These are phyloP conservation scores for Saccharomycopsis schoenii DNA, from an alignment of 805 yeast species.

Conservation along the genomic window DNA sequence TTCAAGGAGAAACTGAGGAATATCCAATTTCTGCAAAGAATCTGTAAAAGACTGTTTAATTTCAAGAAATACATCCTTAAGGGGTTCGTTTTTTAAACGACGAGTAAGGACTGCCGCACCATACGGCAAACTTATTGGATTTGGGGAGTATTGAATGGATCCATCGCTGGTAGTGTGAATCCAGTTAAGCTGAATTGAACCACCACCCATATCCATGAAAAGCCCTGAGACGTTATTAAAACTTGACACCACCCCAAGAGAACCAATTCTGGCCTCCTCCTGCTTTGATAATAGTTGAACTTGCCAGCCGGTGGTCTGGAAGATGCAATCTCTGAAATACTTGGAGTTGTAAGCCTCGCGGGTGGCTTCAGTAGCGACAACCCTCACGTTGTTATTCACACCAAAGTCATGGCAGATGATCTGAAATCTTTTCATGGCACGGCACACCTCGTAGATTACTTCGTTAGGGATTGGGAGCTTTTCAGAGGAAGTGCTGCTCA, in stretches of 20 bases:
- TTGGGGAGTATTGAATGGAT: slow-evolving; percentile 40
- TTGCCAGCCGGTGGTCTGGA: slow-evolving; percentile 54
- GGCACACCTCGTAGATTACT: slow-evolving; percentile 47
- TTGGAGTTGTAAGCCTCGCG: slow-evolving; percentile 57
- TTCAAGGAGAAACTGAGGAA: slow-evolving; percentile 41
- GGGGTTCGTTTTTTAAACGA: slow-evolving; percentile 42
- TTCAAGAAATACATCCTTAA: slow-evolving; percentile 40
- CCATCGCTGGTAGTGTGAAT: slow-evolving; percentile 43
- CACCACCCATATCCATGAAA: slow-evolving; percentile 68
- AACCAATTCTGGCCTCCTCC: slow-evolving; percentile 59
- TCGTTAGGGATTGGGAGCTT: slow-evolving; percentile 48
- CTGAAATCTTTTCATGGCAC: slow-evolving; percentile 58
- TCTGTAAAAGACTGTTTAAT: slow-evolving; percentile 40
- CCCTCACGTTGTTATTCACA: slow-evolving; percentile 50
- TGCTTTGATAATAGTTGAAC: slow-evolving; percentile 50
- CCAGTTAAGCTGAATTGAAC: slow-evolving; percentile 63
- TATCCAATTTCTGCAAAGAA: slow-evolving; percentile 40
- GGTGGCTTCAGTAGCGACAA: slow-evolving; percentile 69
- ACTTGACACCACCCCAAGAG: slow-evolving; percentile 67
- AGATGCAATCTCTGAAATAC: slow-evolving; percentile 46
- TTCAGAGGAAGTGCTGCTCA: slow-evolving; percentile 26
- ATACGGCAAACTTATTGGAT: slow-evolving; percentile 58
- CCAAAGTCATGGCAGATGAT: slow-evolving; percentile 68
- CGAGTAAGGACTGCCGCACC: slow-evolving; percentile 64
- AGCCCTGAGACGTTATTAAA: slow-evolving; percentile 57